These are phyloP conservation scores for Corylus heterophylla DNA, from an alignment of 306 rosid species.

Conservation along the genomic window DNA sequence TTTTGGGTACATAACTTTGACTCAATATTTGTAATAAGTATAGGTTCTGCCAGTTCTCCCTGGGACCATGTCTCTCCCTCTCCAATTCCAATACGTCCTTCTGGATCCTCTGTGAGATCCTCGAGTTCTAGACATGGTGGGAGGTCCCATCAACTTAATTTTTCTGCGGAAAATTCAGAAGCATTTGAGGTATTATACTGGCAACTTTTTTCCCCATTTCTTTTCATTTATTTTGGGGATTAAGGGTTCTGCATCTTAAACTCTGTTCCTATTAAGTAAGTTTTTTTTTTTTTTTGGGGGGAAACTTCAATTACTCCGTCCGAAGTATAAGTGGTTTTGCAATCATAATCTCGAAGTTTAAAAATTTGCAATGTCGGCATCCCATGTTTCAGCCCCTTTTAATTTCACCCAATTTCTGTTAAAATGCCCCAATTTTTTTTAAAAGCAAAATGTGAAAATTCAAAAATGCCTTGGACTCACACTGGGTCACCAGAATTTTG, in stretches of 20 bases:
- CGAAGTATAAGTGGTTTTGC: too few relatives aligned
- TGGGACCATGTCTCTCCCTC: slow-evolving; percentile 96
- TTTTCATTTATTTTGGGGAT: neutral
- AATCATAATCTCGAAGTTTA: too few relatives aligned
- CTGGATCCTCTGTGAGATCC: slow-evolving; percentile 73
- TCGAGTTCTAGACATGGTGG: slow-evolving; percentile 59
- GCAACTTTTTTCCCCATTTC: neutral
- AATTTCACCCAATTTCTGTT: too few relatives aligned
- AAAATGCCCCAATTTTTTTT: too few relatives aligned
- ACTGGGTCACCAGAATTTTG: too few relatives aligned
- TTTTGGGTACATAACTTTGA: slow-evolving; percentile 20
- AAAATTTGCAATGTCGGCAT: too few relatives aligned
- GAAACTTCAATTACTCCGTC: too few relatives aligned
- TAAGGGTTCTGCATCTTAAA: neutral
- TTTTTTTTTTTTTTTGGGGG: neutral
- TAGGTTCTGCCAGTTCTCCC: slow-evolving; percentile 73
- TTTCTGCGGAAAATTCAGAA: slow-evolving; percentile 52
- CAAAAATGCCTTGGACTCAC: too few relatives aligned
- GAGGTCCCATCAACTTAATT: slow-evolving; percentile 60
- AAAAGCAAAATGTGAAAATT: too few relatives aligned
- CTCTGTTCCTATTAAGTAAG: neutral
- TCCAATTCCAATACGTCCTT: slow-evolving; percentile 89
- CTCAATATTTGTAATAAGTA: slow-evolving; percentile 31
- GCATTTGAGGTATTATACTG: slow-evolving; percentile 51
- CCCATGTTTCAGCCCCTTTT: too few relatives aligned